Evolutionary conservation across 306 rosid genomes (phyloP).

Genomic region (Alnus rubra): DNA sequence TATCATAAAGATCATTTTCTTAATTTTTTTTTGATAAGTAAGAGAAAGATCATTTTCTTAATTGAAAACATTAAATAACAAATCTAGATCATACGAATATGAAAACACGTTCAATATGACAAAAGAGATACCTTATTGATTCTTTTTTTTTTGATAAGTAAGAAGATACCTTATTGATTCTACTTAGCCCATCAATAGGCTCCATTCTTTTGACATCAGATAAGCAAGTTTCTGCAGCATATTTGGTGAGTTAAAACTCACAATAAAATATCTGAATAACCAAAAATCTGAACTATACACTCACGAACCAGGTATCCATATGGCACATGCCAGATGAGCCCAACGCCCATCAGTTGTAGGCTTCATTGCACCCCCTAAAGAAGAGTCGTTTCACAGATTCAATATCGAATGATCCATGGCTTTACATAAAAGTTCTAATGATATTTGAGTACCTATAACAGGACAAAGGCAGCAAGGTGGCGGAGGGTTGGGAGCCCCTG

Average conservation of each 20-base stretch:
- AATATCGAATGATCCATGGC: conserved; percentile 18
- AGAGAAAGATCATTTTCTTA: neutral
- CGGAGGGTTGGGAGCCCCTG: conserved; percentile 64
- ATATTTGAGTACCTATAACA: conserved; percentile 66
- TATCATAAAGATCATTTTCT: neutral
- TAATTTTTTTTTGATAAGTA: neutral
- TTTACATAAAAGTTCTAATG: conserved; percentile 21
- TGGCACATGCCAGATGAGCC: conserved; percentile 99
- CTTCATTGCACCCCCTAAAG: conserved; percentile 98
- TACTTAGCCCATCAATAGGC: conserved; percentile 90
- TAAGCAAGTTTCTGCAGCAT: conserved; percentile 86
- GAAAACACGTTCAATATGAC: neutral
- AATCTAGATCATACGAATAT: conserved; percentile 1
- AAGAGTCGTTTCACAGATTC: conserved; percentile 31
- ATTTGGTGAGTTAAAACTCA: conserved; percentile 34
- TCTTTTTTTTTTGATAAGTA: conserved; percentile 26
- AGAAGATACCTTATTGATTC: conserved; percentile 74
- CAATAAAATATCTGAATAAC: conserved; percentile 7
- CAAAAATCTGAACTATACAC: conserved; percentile 22
- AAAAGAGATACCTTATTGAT: conserved; percentile 61
- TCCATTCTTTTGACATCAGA: conserved; percentile 97
- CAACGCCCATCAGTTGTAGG: conserved; percentile 97
- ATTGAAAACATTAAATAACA: neutral
- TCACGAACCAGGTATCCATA: conserved; percentile 98
- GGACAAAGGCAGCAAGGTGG: conserved; percentile 98